Base-by-base conservation (phyloP, 305 asterid genomes). In the Rubia peregrina region DNA sequence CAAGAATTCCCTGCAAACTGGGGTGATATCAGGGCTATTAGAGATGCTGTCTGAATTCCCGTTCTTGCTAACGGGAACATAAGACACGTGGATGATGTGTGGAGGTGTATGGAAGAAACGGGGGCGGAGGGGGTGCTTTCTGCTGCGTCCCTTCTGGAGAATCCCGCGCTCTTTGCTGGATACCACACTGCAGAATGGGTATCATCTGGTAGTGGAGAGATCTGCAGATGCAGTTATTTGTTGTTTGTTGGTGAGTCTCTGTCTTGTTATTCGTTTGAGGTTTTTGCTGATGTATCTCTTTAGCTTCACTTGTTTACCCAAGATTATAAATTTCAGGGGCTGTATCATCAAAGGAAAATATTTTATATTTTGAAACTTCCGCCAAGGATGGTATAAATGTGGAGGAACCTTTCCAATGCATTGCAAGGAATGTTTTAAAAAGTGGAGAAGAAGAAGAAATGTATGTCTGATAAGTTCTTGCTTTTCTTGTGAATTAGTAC, bases 161-260 rank as follows among this genome's bases (percentile, higher is more conserved):
- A 94, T 70, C 99, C 98, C 5, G 96, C 99, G 57, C 84, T 91
- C 38, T 94, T 94, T 84, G 90, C 89, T 74, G 97, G 99, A 61
- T 94, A 78, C 72, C 83, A 83, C 67, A 91, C 93, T 43, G 73
- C 86, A 24, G 90, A 91, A 80, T 91, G 96, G 96, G 88, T 68
- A 0, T 53, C 9, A 0, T 53, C 9, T 63, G 86, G 68, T n/a
- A 26, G 71, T 48, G 91, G 80, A 61, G 91, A 82, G 44, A 62
- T 30, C 11, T 81, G 67, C 61, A 80, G 78, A 83, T n/a, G n/a
- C n/a, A n/a, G n/a, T n/a, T n/a, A n/a, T n/a, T n/a, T n/a, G n/a
- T n/a, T n/a, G n/a, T n/a, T n/a, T n/a, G n/a, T n/a, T n/a, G n/a
- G n/a, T n/a, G n/a, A n/a, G n/a, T n/a, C n/a, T n/a, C n/a, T n/a